Percentiles rank a stretch among this genome's conserved stretches.
phyloP scores from a whole-genome alignment of 2,329 filamentous ascomycete genomes.

The Pseudogymnoascus sp. region DNA sequence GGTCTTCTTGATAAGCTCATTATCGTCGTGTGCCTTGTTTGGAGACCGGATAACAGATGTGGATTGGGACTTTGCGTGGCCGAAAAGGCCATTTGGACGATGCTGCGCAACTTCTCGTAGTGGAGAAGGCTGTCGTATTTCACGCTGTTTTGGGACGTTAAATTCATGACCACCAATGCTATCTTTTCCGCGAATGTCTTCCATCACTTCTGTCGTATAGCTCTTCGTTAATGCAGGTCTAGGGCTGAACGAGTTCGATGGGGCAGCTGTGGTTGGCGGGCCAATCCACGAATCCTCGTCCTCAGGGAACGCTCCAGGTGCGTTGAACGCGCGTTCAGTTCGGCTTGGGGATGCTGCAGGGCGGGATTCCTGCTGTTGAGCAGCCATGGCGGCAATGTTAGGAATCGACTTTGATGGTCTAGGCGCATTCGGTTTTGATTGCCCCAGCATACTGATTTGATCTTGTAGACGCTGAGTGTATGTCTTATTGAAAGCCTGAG shows the following conservation, averaged over 20 bases:
- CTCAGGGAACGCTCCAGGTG: constrained; percentile 55
- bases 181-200: constrained; percentile 44
- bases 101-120: constrained; percentile 23
- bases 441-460: constrained; percentile 70
- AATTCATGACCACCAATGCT: constrained; percentile 44
- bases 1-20: constrained; percentile 47
- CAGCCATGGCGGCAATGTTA: constrained; percentile 15
- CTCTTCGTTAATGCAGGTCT: constrained; percentile 53
- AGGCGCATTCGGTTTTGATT: constrained; percentile 36
- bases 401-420: constrained; percentile 28
- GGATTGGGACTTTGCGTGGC: constrained; percentile 57
- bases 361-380: constrained; percentile 16
- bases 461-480: constrained; percentile 93
- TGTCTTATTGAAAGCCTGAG: constrained; percentile 68
- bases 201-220: constrained; percentile 55
- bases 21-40: constrained; percentile 29
- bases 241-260: constrained; percentile 34
- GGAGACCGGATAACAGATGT: constrained; percentile 52
- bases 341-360: constrained; percentile 15
- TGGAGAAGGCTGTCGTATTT: constrained; percentile 26
- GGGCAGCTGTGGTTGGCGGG: constrained; percentile 29
- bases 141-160: constrained; percentile 35
- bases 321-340: constrained; percentile 22
- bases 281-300: constrained; percentile 59
- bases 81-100: constrained; percentile 29